Base-by-base conservation (phyloP, 306 rosid genomes). In the Fagus crenata region DNA sequence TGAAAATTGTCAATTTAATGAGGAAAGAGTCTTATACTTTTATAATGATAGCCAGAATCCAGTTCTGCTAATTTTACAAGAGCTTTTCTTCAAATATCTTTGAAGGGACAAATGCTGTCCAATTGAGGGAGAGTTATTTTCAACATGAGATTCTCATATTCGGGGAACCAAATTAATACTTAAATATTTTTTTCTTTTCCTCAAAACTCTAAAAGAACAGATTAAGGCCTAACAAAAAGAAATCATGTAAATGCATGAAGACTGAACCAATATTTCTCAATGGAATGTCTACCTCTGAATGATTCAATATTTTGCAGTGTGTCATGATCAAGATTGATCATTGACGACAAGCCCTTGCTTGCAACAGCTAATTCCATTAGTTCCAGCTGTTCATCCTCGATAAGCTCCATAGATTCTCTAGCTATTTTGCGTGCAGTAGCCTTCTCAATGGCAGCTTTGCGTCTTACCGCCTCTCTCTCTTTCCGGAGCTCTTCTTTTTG, bases 401-500 rank as follows among this genome's bases (percentile, higher is more conserved):
- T 89, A 81, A 96, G 96, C 84, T 96, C 99, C 99, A 92, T 92
- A 77, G 99, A 96, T 81, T 96, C 97, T 84, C 90, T 90, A 78
- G 97, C 97, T 74, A 95, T 90, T 83, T 89, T 92, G 35, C 97
- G 96, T 73, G 98, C 98, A 80, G 89, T 88, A 72, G 99, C 98
- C 85, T 96, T 96, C 84, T 92, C 99, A 86, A 96, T 85, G 67
- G 99, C 97, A 73, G 89, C 96, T 85, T 96, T 88, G 87, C 93
- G 92, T 82, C 96, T 91, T 85, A 88, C 99, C 71, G 84, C 93
- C 84, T 96, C 99, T 81, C 64, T 91, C 85, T 92, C 99, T 69
- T 74, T 92, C 75, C 98, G 96, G 72, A 96, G 87, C 77, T 91
- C 97, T 89, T 96, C 99, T 83, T 86, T 96, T 83, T 78, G 92